phyloP scores from a whole-genome alignment of 2,329 filamentous ascomycete species.

The Talaromyces atroroseus region DNA sequence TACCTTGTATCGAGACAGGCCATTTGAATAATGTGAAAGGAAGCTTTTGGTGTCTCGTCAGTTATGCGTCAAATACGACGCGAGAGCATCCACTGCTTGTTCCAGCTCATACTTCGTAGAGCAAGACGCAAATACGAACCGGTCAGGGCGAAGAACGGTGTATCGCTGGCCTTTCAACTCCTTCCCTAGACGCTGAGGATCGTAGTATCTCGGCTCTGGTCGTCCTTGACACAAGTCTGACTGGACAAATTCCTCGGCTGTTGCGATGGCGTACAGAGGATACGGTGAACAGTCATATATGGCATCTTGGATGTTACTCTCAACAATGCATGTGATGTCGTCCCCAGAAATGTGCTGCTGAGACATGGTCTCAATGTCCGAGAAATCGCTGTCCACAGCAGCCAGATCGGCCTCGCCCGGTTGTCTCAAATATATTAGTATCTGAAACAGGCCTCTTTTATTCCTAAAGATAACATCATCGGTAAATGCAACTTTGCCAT shows the following conservation, averaged over 20 bases:
- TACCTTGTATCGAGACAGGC: too few relatives aligned
- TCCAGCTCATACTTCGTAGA: conserved; percentile 18
- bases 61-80: background rate
- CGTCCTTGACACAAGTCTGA: conserved; percentile 25
- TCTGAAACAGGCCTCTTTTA: conserved; percentile 28
- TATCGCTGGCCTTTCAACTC: conserved; percentile 21
- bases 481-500: conserved; percentile 21
- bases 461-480: conserved; percentile 29
- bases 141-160: conserved; percentile 28
- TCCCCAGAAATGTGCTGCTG: background rate
- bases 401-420: background rate
- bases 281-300: background rate
- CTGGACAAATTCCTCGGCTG: conserved; percentile 24
- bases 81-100: background rate
- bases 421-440: conserved; percentile 24
- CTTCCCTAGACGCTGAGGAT: conserved; percentile 21
- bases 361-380: background rate
- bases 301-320: background rate
- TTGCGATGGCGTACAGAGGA: conserved; percentile 21
- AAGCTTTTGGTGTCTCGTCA: too few relatives aligned
- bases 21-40: too few relatives aligned
- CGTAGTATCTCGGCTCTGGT: conserved; percentile 25
- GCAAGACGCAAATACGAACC: conserved; percentile 32
- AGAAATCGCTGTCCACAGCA: background rate
- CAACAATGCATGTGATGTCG: conserved; percentile 1